These are phyloP conservation scores for Apiospora arundinis DNA, from an alignment of 2,329 filamentous ascomycete species.

Conservation along the genomic window DNA sequence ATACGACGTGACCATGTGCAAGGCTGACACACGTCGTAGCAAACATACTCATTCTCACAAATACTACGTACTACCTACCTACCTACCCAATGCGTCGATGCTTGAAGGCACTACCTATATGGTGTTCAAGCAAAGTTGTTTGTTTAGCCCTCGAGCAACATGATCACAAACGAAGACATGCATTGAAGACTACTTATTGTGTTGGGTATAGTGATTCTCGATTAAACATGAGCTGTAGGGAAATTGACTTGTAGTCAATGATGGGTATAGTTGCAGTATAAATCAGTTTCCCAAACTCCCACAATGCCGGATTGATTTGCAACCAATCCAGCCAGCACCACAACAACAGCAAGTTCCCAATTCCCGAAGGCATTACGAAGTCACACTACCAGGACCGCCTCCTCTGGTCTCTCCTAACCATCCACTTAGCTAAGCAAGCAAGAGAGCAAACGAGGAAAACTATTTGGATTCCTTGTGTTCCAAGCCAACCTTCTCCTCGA, in stretches of 20 bases:
- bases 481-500: conserved; percentile 42
- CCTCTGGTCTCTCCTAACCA: too few species aligned
- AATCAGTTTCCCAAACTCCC: conserved; percentile 8
- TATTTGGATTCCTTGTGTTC: conserved; percentile 31
- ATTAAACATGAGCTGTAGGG: background rate
- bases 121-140: background rate
- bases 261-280: conserved; percentile 14
- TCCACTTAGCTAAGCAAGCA: background rate
- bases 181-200: background rate
- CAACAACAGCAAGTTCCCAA: background rate
- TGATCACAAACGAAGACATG: background rate
- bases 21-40: background rate
- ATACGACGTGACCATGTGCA: background rate
- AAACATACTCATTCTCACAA: background rate
- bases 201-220: background rate
- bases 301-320: background rate
- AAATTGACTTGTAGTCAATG: conserved; percentile 11
- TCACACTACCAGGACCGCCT: background rate
- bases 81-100: background rate
- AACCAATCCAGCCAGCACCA: background rate
- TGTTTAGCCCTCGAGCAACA: background rate
- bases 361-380: background rate
- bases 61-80: background rate
- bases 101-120: background rate
- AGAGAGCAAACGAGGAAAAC: background rate